Conservation (phyloP, 1,139 yeast genomes). For the Oligophagozyma castellii region DNA sequence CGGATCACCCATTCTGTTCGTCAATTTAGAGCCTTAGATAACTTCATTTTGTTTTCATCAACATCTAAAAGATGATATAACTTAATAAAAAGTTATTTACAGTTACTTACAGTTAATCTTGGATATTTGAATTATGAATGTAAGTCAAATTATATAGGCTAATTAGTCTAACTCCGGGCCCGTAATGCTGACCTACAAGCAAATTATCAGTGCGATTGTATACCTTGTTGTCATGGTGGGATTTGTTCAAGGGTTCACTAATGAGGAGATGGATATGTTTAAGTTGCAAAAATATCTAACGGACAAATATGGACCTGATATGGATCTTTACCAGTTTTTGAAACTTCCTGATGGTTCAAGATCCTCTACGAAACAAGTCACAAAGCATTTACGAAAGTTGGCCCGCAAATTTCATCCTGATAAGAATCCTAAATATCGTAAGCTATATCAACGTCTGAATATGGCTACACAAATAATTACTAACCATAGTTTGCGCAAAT, state of each 20-base stretch:
- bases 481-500: conserved; percentile 45
- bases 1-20: not conserved
- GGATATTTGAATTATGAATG: no score
- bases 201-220: no score
- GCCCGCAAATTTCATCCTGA: conserved; percentile 78
- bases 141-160: no score
- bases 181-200: no score
- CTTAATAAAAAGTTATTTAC: no score
- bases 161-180: no score
- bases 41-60: no score
- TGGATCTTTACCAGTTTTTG: conserved; percentile 60
- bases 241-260: no score
- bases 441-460: conserved; percentile 56
- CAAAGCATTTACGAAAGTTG: conserved; percentile 58
- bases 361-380: conserved; percentile 49
- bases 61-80: no score
- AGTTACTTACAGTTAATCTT: no score
- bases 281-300: conserved; percentile 53
- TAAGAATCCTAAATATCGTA: conserved; percentile 34
- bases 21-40: no score
- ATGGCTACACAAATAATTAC: conserved; percentile 62
- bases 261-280: conserved; percentile 73
- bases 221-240: no score
- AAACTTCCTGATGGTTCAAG: conserved; percentile 31
- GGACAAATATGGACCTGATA: conserved; percentile 46